phyloP scores from a whole-genome alignment of 495 filamentous ascomycete species.

The Apiosordaria backusii region DNA sequence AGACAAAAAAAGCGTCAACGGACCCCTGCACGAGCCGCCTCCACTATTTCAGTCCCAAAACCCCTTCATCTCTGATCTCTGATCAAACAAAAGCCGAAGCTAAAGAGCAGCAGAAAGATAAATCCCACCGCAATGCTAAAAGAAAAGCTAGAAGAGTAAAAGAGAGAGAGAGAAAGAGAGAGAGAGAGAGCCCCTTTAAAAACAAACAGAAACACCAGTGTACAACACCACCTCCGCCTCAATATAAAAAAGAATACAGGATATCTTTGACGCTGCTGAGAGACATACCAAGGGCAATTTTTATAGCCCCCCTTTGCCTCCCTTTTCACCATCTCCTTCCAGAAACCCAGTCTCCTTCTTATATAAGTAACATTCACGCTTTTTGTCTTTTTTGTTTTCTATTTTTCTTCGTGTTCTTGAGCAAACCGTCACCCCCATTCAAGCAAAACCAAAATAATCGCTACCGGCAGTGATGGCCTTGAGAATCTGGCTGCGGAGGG shows the following conservation, averaged over 20 bases:
- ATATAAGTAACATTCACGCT: background rate
- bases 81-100: background rate
- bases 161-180: background rate
- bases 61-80: background rate
- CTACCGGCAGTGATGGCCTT: slow-evolving; percentile 93
- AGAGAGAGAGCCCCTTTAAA: too few relatives aligned
- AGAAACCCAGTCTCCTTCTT: background rate
- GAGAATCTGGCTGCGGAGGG: slow-evolving; percentile 78
- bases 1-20: background rate
- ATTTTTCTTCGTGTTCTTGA: background rate
- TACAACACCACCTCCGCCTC: background rate
- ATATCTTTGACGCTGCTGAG: background rate
- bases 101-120: too few relatives aligned
- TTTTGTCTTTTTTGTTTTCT: background rate
- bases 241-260: background rate
- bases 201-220: background rate
- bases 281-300: too few relatives aligned
- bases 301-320: background rate
- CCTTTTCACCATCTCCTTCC: background rate
- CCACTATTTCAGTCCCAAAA: too few relatives aligned
- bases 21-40: background rate
- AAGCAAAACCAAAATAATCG: slow-evolving; percentile 98
- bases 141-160: background rate
- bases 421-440: slow-evolving; percentile 21
- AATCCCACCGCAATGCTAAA: background rate